Evolutionary conservation across 1,284 basidiomycete genomes (phyloP), one percentile per base, ranked within the genome.

Genomic region (Ganoderma leucocontextum): DNA sequence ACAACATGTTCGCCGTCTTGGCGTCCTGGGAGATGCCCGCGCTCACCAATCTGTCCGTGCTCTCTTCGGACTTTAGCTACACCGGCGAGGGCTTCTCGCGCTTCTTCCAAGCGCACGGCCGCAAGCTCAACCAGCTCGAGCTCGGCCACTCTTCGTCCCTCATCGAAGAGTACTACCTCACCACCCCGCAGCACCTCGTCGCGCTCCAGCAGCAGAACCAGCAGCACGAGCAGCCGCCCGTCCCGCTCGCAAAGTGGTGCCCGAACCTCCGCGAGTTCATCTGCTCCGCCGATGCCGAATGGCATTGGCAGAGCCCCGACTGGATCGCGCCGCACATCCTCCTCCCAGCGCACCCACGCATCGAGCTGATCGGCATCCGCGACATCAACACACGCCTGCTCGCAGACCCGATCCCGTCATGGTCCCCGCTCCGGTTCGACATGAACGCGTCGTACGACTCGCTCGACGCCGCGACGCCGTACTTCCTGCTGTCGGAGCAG

Each of bases 251-350:
- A 19, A 80, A 82, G 22, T 89, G 88, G 85, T 91, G 88, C 70
- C 90, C 91, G 0, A 87, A 89, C 71, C 80, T 92, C 49, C 81
- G 81, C 44, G 85, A 91, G 75, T 89, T 93, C 75, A 88, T 93
- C 64, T 91, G 91, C 74, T 87, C 85, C 60, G 91, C 91, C 3
- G 89, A 92, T 69, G 90, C 91, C 2, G 90, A 91, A 74, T 93
- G 91, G 91, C 90, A 92, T 71, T 93, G 91, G 91, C 85, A 87
- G 73, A 84, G 83, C 63, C 91, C 91, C 0, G 91, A 93, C 75
- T 91, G 90, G 89, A 91, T 93, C 71, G 89, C 91, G n/a, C 91
- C 91, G 1, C 91, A 93, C 70, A 82, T 91, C 39, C 81, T 93
- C 8, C 82, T 93, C 36, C 89, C 90, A 15, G 77, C 85, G 4